Evolutionary conservation across 352 stramenopile species (phyloP).

Genomic region (Phytophthora hibernalis): DNA sequence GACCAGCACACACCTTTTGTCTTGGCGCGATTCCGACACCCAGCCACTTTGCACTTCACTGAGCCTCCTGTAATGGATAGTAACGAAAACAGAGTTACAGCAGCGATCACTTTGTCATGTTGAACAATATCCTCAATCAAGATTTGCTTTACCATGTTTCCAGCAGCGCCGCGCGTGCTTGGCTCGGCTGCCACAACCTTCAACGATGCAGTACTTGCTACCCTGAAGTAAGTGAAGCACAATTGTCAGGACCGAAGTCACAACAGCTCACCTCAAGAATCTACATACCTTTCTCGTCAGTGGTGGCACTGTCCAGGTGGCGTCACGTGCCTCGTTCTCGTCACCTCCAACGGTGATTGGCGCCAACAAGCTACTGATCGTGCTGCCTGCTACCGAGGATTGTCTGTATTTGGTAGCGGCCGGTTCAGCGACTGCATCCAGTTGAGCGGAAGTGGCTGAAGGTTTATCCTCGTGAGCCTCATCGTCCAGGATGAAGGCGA

Average conservation of each 20-base stretch:
- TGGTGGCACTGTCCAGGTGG: conserved; percentile 9
- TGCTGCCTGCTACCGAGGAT: conserved; percentile 7
- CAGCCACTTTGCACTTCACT: conserved; percentile 27
- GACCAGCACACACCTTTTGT: conserved; percentile 45
- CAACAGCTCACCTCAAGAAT: not conserved
- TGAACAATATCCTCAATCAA: not conserved
- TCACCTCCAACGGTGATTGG: not conserved
- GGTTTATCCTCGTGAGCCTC: conserved; percentile 3
- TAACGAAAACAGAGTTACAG: conserved; percentile 1
- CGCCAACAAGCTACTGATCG: conserved; percentile 20
- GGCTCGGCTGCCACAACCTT: conserved; percentile 38
- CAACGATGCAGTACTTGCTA: conserved; percentile 51
- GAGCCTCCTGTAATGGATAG: conserved; percentile 23
- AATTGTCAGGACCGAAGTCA: not conserved
- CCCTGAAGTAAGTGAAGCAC: conserved; percentile 20
- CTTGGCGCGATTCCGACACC: conserved; percentile 50
- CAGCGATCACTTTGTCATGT: not conserved
- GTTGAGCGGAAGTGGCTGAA: not conserved
- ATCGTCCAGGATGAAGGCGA: conserved; percentile 52
- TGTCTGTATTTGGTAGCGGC: conserved; percentile 12
- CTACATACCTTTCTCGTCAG: conserved; percentile 25
- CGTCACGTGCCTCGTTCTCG: conserved; percentile 18
- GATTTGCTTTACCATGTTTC: conserved; percentile 41
- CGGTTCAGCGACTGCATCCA: not conserved
- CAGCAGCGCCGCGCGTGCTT: conserved; percentile 53